Evolutionary conservation across 768 basidiomycete species (phyloP), one percentile per base, ranked within the genome.

Genomic region (Peribolospora kevripleyi): DNA sequence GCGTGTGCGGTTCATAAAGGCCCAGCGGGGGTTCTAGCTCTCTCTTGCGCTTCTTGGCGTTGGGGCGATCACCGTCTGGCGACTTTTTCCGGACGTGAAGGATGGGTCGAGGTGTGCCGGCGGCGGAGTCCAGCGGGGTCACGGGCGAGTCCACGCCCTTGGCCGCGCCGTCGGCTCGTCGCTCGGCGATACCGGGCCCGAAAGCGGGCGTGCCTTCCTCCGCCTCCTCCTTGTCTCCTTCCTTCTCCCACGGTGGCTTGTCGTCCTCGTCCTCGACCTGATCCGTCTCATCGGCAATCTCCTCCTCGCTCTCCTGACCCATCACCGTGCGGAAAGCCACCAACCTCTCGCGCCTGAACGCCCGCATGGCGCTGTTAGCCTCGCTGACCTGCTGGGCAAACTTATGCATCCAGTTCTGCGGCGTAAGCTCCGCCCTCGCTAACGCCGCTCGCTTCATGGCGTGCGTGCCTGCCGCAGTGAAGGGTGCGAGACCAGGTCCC

Each of bases 401-500:
- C 68, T 80, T 75, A 63, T 68, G 72, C 83, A 95, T 90, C 88
- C 88, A 97, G 63, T 91, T 91, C 61, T 88, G 82, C 63, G 78
- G 80, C 42, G 75, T 79, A 7, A 91, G 75, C 0, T 85, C 84
- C 57, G 84, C 81, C n/a, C 82, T 72, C 48, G 76, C 74, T 54
- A 90, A 66, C 62, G 81, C 66, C 37, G 80, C 79, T 68, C 88
- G 85, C 61, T 83, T 74, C 56, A 87, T 83, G 0, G 81, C 80
- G 59, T 82, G 83, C 57, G 85, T 70, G 0, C 84, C 85, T 1
- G 84, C 84, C 61, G 86, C 84, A 55, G 82, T 84, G 66, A 79
- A 91, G 0, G 88, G 86, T 2, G 86, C 84, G 72, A 79, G 76
- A 0, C 90, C 90, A 11, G 73, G 73, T 0, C 75, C 75, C 13